Conservation (phyloP, 202 grass and related monocot genomes). For the Setaria viridis region DNA sequence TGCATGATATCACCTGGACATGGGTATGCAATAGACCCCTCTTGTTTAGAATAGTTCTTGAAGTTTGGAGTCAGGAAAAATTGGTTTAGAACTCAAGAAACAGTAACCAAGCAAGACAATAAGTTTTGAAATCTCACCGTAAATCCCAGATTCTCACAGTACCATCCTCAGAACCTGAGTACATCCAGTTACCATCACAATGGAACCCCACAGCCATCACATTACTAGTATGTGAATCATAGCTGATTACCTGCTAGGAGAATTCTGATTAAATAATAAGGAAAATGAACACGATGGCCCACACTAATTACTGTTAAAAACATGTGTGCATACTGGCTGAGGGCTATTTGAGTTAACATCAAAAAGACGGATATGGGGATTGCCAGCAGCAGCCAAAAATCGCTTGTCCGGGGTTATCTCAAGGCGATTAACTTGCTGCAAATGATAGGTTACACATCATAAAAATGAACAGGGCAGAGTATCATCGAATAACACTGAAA, state of each 20-base stretch:
- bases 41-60: not conserved
- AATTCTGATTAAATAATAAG: constrained; percentile 11
- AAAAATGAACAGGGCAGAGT: not conserved
- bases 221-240: constrained; percentile 97
- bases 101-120: constrained; percentile 18
- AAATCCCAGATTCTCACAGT: constrained; percentile 98
- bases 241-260: constrained; percentile 75
- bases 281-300: not conserved
- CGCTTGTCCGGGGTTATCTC: constrained; percentile 94
- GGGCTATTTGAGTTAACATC: constrained; percentile 90
- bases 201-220: constrained; percentile 98
- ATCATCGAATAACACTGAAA: not conserved
- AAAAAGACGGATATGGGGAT: constrained; percentile 92
- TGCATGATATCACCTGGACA: constrained; percentile 27
- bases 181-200: constrained; percentile 99
- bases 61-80: constrained; percentile 31
- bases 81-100: constrained; percentile 8
- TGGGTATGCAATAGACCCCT: not conserved
- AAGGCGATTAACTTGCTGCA: constrained; percentile 94
- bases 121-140: constrained; percentile 51
- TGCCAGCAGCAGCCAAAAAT: constrained; percentile 87
- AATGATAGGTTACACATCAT: not conserved
- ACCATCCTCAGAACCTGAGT: constrained; percentile 96
- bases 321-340: constrained; percentile 61
- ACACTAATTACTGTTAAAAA: constrained; percentile 36